Conservation (phyloP, 805 yeast species). For the Candida andamanensis region DNA sequence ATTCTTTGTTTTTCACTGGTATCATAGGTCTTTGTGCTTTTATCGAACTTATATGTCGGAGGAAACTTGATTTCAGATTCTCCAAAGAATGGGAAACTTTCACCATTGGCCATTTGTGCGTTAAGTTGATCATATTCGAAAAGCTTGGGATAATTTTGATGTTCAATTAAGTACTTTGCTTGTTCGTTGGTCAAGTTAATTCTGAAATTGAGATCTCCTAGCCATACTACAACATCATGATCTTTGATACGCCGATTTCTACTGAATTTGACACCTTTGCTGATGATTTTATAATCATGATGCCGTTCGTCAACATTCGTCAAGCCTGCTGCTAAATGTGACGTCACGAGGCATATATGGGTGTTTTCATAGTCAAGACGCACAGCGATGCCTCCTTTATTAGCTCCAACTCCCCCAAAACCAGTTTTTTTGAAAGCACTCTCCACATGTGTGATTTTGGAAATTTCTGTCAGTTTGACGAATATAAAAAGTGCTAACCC, state of each 20-base stretch:
- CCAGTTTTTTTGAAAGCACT: constrained; percentile 86
- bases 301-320: constrained; percentile 78
- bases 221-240: constrained; percentile 84
- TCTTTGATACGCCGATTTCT: constrained; percentile 47
- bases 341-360: constrained; percentile 70
- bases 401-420: constrained; percentile 82
- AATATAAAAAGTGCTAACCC: constrained; percentile 74
- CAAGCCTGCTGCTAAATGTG: constrained; percentile 93
- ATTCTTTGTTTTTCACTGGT: constrained; percentile 86
- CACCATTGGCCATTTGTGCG: constrained; percentile 66
- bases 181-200: constrained; percentile 66
- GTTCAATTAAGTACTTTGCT: constrained; percentile 50
- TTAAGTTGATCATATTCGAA: constrained; percentile 74
- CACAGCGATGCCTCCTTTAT: constrained; percentile 76
- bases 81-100: constrained; percentile 73
- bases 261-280: constrained; percentile 63
- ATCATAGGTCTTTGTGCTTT: constrained; percentile 77
- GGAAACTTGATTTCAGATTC: constrained; percentile 77
- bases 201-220: constrained; percentile 92
- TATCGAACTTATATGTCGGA: constrained; percentile 94
- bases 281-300: constrained; percentile 76
- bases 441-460: constrained; percentile 55
- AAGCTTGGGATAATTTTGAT: constrained; percentile 45
- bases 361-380: constrained; percentile 63
- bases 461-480: constrained; percentile 48